phyloP scores from a whole-genome alignment of 2,329 filamentous ascomycete genomes.

The Rhinocladiella mackenziei region DNA sequence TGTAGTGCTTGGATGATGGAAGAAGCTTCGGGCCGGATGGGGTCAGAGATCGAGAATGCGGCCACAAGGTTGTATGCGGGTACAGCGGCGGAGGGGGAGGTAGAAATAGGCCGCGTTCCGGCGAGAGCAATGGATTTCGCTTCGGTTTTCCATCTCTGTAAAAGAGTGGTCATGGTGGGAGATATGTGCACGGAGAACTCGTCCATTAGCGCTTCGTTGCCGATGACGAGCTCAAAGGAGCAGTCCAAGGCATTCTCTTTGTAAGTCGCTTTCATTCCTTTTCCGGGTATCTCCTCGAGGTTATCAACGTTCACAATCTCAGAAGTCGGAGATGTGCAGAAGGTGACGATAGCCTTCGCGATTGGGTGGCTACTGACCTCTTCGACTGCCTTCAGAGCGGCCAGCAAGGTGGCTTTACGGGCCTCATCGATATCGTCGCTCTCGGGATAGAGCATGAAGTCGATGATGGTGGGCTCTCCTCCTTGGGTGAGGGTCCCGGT shows the following conservation, averaged over 20 bases:
- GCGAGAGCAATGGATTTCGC: not conserved
- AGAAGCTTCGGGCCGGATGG: slow-evolving; percentile 68
- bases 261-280: slow-evolving; percentile 67
- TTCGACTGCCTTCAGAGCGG: slow-evolving; percentile 53
- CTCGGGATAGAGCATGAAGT: too few relatives aligned
- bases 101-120: too few relatives aligned
- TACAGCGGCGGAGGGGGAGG: not conserved
- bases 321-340: slow-evolving; percentile 71
- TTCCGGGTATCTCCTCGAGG: slow-evolving; percentile 86
- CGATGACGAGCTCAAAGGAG: too few relatives aligned
- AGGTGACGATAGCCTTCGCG: slow-evolving; percentile 75
- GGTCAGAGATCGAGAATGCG: slow-evolving; percentile 69
- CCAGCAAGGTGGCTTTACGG: slow-evolving; percentile 2
- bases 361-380: slow-evolving; percentile 94
- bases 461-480: slow-evolving; percentile 50
- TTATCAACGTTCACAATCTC: slow-evolving; percentile 58
- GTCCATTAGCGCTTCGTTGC: too few relatives aligned
- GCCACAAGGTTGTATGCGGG: slow-evolving; percentile 3
- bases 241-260: too few relatives aligned
- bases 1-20: slow-evolving; percentile 62
- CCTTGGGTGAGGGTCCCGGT: slow-evolving; percentile 91
- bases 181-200: too few relatives aligned
- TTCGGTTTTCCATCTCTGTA: too few relatives aligned
- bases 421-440: too few relatives aligned
- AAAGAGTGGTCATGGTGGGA: too few relatives aligned